Conservation (phyloP, 2,329 filamentous ascomycete genomes). For the Pyrenochaeta sp. region DNA sequence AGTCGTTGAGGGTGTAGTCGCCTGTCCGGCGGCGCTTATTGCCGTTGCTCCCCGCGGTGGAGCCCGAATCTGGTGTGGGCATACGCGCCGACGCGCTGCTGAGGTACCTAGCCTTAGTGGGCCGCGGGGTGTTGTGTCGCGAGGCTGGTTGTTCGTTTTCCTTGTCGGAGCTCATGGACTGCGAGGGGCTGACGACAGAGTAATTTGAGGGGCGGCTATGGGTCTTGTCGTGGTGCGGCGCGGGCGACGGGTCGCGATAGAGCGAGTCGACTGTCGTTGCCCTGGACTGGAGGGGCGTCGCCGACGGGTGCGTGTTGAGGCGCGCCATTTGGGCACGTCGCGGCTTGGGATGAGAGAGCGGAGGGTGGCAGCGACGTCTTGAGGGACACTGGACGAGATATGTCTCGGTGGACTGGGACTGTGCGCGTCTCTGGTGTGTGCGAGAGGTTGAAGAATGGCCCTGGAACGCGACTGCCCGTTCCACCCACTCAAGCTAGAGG, state of each 20-base stretch:
- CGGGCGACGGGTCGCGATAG: slow-evolving; percentile 47
- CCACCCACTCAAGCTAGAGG: slow-evolving; percentile 9
- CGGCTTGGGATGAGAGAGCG: neutral
- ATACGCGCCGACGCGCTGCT: slow-evolving; percentile 33
- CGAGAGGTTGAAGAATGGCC: too few relatives aligned
- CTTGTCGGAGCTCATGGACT: slow-evolving; percentile 51
- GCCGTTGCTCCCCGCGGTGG: slow-evolving; percentile 29
- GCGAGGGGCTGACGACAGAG: slow-evolving; percentile 42
- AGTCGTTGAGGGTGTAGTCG: slow-evolving; percentile 32
- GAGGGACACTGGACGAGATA: too few relatives aligned
- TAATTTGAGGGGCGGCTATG: slow-evolving; percentile 35
- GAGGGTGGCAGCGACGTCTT: slow-evolving; percentile 9
- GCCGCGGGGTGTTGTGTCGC: slow-evolving; percentile 34
- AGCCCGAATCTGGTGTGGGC: slow-evolving; percentile 51
- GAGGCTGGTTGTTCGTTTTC: slow-evolving; percentile 51
- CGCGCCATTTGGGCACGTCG: slow-evolving; percentile 41
- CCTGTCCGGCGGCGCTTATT: slow-evolving; percentile 57
- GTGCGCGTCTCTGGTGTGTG: too few relatives aligned
- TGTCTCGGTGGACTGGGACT: too few relatives aligned
- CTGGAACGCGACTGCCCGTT: slow-evolving; percentile 19
- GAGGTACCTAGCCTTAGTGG: slow-evolving; percentile 56
- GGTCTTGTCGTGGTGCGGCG: slow-evolving; percentile 18
- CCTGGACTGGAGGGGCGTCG: slow-evolving; percentile 37
- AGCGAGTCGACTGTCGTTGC: slow-evolving; percentile 43
- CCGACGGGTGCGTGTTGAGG: slow-evolving; percentile 42